Base-by-base conservation (phyloP, 176 grass and related monocot genomes). In the Tillandsia fasciculata region DNA sequence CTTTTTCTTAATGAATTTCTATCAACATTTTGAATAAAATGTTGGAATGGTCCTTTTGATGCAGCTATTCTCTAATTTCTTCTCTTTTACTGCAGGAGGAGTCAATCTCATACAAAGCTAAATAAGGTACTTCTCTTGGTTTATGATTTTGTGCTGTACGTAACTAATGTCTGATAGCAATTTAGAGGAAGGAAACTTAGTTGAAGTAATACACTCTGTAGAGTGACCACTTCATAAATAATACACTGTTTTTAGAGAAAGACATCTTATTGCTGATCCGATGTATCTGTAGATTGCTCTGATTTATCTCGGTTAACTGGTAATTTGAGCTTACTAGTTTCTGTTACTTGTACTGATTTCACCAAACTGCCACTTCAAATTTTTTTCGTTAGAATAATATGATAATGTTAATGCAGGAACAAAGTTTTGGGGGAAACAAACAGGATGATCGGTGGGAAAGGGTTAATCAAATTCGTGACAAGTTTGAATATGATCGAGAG, bases 401-500 rank as follows among this genome's bases (percentile, higher is more conserved):
- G 18, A 72, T 9, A 28, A 56, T 78, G 67, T 68, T 61, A 23
- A 72, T 87, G 79, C 82, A 99, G 89, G 89, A 85, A 4, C 70
- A 83, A 73, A 48, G 70, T 71, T 83, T 83, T 20, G 75, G 67
- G 12, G 77, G 65, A 28, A 81, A 63, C 64, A 82, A 82, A 59
- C 91, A 90, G 75, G 73, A 77, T 77, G 82, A 84, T 42, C 83
- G 75, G 28, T 90, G 84, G 89, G 86, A 97, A 92, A 97, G 84
- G 77, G 84, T 93, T 81, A 79, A 70, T 52, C 89, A 97, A 88
- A 80, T 97, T 80, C 89, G 87, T 54, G 94, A 99, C 72, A 99
- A 93, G 76, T 99, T 99, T 76, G 94, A 99, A 78, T 93, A 92
- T 73, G 94, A 93, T 50, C 89, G 94, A 84, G 94, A 99, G 66